Percentiles rank a stretch among this genome's conserved stretches.
Conservation (phyloP, 2,329 filamentous ascomycete species). For the Aquanectria penicillioides region DNA sequence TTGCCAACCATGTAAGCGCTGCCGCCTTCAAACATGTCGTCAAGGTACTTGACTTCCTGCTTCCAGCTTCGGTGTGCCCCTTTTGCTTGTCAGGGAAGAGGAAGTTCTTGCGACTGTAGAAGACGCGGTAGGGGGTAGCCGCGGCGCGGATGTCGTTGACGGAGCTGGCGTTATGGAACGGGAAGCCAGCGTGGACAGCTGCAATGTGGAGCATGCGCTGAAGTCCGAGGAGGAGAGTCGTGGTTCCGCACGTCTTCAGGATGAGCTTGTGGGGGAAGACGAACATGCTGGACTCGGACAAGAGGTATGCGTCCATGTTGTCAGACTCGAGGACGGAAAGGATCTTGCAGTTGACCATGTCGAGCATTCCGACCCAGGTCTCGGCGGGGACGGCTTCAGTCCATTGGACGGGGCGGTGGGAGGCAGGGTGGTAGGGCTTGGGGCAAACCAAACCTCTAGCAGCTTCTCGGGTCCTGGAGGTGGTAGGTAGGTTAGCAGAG, state of each 20-base stretch:
- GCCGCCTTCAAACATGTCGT: conserved; percentile 89
- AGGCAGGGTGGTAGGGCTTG: conserved; percentile 78
- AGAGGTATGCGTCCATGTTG: conserved; percentile 92
- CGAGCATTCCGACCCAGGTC: conserved; percentile 95
- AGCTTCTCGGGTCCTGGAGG: conserved; percentile 88
- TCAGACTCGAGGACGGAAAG: conserved; percentile 93
- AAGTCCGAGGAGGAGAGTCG: conserved; percentile 88
- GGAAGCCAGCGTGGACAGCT: conserved; percentile 87
- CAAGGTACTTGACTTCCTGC: conserved; percentile 91
- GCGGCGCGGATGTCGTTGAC: conserved; percentile 75
- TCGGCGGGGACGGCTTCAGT: conserved; percentile 86
- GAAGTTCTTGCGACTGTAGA: conserved; percentile 99
- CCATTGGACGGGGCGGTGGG: conserved; percentile 76
- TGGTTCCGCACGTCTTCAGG: conserved; percentile 97
- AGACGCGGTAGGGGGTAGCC: conserved; percentile 92
- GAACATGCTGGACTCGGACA: conserved; percentile 99
- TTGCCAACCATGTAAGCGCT: conserved; percentile 99
- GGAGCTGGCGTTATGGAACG: conserved; percentile 76
- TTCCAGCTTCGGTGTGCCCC: conserved; percentile 96
- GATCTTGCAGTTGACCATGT: conserved; percentile 98
- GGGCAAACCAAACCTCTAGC: conserved; percentile 97
- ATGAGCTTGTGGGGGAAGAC: conserved; percentile 99
- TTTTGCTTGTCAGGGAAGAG: conserved; percentile 94
- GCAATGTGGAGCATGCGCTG: conserved; percentile 94
- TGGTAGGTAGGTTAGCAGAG: conserved; percentile 21